These are phyloP conservation scores for Scytalidium lignicola DNA, from an alignment of 2,329 filamentous ascomycete species.

Conservation along the genomic window DNA sequence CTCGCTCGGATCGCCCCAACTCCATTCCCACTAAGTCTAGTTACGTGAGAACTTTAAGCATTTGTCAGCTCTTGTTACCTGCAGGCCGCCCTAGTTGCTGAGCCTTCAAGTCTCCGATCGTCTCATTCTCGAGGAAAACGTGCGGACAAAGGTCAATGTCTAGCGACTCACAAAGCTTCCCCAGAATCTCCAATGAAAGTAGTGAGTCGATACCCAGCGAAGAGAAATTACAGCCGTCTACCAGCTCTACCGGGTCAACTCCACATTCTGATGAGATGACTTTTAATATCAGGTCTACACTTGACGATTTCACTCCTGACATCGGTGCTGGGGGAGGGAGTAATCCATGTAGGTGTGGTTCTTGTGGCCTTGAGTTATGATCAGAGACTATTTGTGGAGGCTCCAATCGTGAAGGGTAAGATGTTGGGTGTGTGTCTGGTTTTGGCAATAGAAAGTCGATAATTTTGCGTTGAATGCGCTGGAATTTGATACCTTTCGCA, in stretches of 20 bases:
- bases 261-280: constrained; percentile 52
- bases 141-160: constrained; percentile 46
- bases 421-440: constrained; percentile 21
- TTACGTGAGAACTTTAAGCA: too few relatives aligned
- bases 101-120: constrained; percentile 47
- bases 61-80: too few relatives aligned
- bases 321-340: too few relatives aligned
- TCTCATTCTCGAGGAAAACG: constrained; percentile 46
- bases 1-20: too few relatives aligned
- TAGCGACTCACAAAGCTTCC: constrained; percentile 49
- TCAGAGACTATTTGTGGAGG: too few relatives aligned
- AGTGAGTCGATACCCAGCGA: constrained; percentile 55
- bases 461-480: constrained; percentile 39
- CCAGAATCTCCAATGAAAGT: constrained; percentile 49
- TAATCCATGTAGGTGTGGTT: too few relatives aligned
- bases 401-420: constrained; percentile 17
- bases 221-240: too few relatives aligned
- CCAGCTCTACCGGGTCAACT: constrained; percentile 51
- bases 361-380: too few relatives aligned
- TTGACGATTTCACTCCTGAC: too few relatives aligned
- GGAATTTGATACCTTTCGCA: constrained; percentile 11
- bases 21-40: too few relatives aligned
- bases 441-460: constrained; percentile 48
- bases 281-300: too few relatives aligned
- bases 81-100: too few relatives aligned